Percentiles rank a stretch among this genome's conserved stretches.
Conservation (phyloP, 768 basidiomycete genomes). For the Lactifluus hygrophoroides region DNA sequence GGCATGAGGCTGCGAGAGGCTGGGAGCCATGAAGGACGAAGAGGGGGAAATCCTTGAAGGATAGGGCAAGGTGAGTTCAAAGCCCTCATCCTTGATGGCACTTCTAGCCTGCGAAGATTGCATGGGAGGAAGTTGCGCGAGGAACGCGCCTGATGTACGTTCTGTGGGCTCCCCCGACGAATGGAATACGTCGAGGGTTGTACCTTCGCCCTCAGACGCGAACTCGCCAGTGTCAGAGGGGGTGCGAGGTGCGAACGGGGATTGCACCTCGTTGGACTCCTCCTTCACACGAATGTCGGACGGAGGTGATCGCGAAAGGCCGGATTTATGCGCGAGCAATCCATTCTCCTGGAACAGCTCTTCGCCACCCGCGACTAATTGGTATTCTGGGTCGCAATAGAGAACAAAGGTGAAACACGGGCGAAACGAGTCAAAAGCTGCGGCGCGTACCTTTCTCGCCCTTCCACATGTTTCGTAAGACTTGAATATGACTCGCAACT, state of each 20-base stretch:
- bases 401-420: conserved; percentile 17
- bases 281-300: conserved; percentile 29
- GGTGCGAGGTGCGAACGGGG: conserved; percentile 26
- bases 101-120: not conserved
- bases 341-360: conserved; percentile 45
- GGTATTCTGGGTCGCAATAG: conserved; percentile 44
- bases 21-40: conserved; percentile 12
- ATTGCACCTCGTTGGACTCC: conserved; percentile 25
- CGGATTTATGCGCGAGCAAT: conserved; percentile 35
- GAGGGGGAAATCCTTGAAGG: conserved; percentile 5
- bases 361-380: conserved; percentile 74
- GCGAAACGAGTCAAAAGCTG: not conserved
- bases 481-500: conserved; percentile 84
- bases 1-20: conserved; percentile 25
- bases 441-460: conserved; percentile 56
- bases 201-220: conserved; percentile 1
- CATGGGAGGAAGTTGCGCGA: conserved; percentile 18
- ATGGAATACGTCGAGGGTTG: not conserved
- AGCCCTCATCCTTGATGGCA: conserved; percentile 11
- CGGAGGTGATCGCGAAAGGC: conserved; percentile 10
- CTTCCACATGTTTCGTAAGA: conserved; percentile 83
- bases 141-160: not conserved
- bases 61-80: conserved; percentile 16
- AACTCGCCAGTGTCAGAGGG: conserved; percentile 21
- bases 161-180: not conserved